A percentile compares a stretch with the other conserved stretches of the same genome.
Evolutionary conservation across 2,329 filamentous ascomycete species (phyloP).

Genomic region (Trichoderma sp.): DNA sequence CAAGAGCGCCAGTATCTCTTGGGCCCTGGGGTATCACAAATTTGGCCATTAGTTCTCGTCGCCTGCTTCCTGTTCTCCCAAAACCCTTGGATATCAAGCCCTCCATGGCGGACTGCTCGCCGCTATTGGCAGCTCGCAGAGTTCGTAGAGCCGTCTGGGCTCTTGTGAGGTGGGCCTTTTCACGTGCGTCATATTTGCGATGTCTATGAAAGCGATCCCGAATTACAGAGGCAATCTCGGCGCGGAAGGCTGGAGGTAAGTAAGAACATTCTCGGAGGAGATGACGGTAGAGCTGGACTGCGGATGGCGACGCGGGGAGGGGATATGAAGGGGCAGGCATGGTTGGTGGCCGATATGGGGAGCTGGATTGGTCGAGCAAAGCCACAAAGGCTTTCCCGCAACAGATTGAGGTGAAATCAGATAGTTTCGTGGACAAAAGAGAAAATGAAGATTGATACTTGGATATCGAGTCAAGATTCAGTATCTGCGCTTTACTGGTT

Average conservation of each 20-base stretch:
- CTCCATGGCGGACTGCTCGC: conserved; percentile 52
- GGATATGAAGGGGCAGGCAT: conserved; percentile 40
- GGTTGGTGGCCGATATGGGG: not conserved
- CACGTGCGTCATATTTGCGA: conserved; percentile 37
- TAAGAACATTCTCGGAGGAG: conserved; percentile 65
- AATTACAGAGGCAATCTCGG: conserved; percentile 50
- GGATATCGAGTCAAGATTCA: not conserved
- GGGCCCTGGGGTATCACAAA: conserved; percentile 47
- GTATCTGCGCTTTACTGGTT: not conserved
- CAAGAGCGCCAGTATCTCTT: conserved; percentile 47
- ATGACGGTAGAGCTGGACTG: conserved; percentile 57
- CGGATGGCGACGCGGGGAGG: conserved; percentile 35
- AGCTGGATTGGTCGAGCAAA: not conserved
- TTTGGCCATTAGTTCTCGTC: conserved; percentile 51
- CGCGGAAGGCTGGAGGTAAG: conserved; percentile 56
- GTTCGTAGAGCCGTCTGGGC: conserved; percentile 51
- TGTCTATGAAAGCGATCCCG: conserved; percentile 52
- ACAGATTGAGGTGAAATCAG: not conserved
- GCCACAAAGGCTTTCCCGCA: not conserved
- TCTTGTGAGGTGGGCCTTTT: conserved; percentile 43
- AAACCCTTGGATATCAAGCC: conserved; percentile 55
- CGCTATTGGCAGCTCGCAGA: conserved; percentile 58
- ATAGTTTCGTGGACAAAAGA: not conserved
- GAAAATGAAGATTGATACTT: not conserved
- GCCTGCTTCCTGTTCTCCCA: conserved; percentile 56